Conservation (phyloP, 192 early-diverging fungal species). For the Backusella australiensis region DNA sequence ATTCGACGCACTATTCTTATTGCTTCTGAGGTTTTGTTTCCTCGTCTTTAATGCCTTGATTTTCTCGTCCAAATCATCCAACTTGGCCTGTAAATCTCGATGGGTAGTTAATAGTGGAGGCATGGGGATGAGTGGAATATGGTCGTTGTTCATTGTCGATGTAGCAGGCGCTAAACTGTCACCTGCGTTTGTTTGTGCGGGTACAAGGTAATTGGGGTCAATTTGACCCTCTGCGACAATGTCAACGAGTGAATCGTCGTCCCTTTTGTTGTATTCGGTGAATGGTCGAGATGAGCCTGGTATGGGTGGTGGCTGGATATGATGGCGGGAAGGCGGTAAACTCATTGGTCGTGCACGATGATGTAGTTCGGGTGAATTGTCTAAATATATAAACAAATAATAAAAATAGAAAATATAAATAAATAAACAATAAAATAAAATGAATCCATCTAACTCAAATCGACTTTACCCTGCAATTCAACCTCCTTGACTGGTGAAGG, state of each 20-base stretch:
- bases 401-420: not conserved
- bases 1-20: not conserved
- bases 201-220: conserved; percentile 53
- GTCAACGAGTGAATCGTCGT: not conserved
- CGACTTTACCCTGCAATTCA: conserved; percentile 19
- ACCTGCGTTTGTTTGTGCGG: conserved; percentile 51
- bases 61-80: conserved; percentile 37
- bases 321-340: conserved; percentile 6
- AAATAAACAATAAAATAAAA: not conserved
- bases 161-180: conserved; percentile 38
- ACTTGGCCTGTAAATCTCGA: conserved; percentile 43
- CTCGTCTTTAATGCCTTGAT: conserved; percentile 29
- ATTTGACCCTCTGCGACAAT: conserved; percentile 53
- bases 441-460: not conserved
- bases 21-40: conserved; percentile 14
- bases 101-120: conserved; percentile 54
- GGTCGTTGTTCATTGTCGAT: conserved; percentile 39
- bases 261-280: conserved; percentile 5
- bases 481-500: conserved; percentile 2
- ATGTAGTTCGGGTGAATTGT: conserved; percentile 10
- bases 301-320: not conserved
- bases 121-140: conserved; percentile 58
- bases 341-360: conserved; percentile 5
- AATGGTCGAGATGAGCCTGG: not conserved
- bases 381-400: conserved; percentile 1